Base-by-base conservation (phyloP, 108 stramenopile species). In the Fragilaria radians region DNA sequence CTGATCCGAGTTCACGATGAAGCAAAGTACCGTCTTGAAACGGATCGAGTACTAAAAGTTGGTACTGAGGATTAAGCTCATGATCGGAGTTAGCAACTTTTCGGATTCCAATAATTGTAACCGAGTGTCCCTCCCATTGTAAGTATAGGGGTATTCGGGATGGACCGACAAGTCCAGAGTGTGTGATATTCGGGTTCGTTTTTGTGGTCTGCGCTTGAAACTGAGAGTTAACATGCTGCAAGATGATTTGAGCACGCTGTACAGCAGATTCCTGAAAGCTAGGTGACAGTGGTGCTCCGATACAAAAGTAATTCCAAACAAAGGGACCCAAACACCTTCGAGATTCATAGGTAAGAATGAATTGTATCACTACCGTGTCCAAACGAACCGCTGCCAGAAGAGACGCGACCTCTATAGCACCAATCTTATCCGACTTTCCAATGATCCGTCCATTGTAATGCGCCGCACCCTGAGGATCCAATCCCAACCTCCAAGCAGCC, bases 51-150 rank as follows among this genome's bases (percentile, higher is more conserved):
- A 86, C 66, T 4, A 89, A 57, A 19, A 85, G 70, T 58, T 73
- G 50, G 46, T 58, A 57, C 28, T 57, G 28, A 31, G 32, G 14
- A 48, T n/a, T 34, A 28, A 4, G 24, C 3, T 17, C 36, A 5
- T 46, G 7, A 26, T 45, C 22, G n/a, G n/a, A n/a, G 17, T 46
- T 25, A 4, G n/a, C 26, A 33, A 22, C 52, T 30, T 34, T 46
- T 62, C 77, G 62, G 9, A 80, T 63, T 1, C 86, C 90, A 34
- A 86, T 80, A 24, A 91, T 59, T 0, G 85, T 86, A 5, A 91
- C 83, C n/a, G 84, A 84, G 62, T 91, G 90, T 34, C 90, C 90
- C 48, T 83, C 70, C 90, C 90, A 91, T 68, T 91, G 90, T 26
- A 91, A 58, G 54, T 91, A 91, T 19, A 91, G 46, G 24, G 89